Conservation (phyloP, 1,284 basidiomycete genomes). For the Takashimella koratensis region DNA sequence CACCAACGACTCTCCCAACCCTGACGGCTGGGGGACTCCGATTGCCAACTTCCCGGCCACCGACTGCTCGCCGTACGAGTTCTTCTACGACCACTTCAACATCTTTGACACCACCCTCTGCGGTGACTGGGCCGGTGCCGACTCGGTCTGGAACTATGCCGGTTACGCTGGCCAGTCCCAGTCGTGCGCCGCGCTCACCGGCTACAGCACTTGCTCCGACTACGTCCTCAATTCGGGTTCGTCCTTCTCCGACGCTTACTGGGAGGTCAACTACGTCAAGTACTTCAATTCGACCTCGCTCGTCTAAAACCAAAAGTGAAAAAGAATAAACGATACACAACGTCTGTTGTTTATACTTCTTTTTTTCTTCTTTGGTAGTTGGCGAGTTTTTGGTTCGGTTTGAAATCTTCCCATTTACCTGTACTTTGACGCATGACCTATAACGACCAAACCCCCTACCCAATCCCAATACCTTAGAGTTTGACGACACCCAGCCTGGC, state of each 20-base stretch:
- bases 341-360: not conserved
- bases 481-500: not conserved
- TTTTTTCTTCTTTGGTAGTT: too few species aligned
- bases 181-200: conserved; percentile 77
- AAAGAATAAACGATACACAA: not conserved
- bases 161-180: conserved; percentile 73
- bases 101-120: conserved; percentile 50
- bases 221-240: conserved; percentile 68
- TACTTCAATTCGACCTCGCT: conserved; percentile 44
- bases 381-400: not conserved
- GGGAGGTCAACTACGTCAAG: conserved; percentile 49
- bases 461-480: not conserved
- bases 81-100: conserved; percentile 72
- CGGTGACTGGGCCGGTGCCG: conserved; percentile 77
- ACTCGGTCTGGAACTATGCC: conserved; percentile 61
- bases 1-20: conserved; percentile 61
- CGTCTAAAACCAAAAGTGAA: conserved; percentile 18
- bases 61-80: conserved; percentile 66
- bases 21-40: conserved; percentile 68
- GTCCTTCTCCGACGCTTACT: conserved; percentile 73
- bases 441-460: not conserved
- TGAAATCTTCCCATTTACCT: not conserved
- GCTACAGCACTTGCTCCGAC: conserved; percentile 68
- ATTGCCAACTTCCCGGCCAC: conserved; percentile 68
- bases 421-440: not conserved